Percentiles rank a stretch among this genome's conserved stretches.
These are phyloP conservation scores for Phytophthora ohioensis DNA, from an alignment of 352 stramenopile genomes.

Conservation along the genomic window DNA sequence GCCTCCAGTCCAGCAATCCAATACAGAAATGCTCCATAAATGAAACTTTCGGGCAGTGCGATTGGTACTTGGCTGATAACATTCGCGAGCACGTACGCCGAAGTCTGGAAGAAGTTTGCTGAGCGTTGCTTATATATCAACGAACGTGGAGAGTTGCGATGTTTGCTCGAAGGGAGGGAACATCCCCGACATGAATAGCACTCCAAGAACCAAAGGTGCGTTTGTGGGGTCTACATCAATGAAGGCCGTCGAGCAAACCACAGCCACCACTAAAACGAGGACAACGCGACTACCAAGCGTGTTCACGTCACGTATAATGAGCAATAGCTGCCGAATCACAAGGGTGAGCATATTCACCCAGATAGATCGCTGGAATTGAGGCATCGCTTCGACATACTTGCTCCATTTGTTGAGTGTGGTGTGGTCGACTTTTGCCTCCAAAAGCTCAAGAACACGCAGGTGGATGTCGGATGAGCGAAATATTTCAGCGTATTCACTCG, in stretches of 20 bases:
- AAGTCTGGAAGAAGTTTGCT: conserved; percentile 74
- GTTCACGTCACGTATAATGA: conserved; percentile 51
- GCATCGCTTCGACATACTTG: conserved; percentile 16
- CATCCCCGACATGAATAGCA: conserved; percentile 74
- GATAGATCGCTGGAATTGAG: conserved; percentile 18
- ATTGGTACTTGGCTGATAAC: conserved; percentile 41
- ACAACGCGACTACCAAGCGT: conserved; percentile 42
- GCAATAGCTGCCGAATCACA: conserved; percentile 49
- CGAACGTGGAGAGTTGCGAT: conserved; percentile 68
- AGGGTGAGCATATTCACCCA: conserved; percentile 20
- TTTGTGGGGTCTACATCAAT: conserved; percentile 34
- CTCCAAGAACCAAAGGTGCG: conserved; percentile 49
- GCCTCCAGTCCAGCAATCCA: conserved; percentile 42
- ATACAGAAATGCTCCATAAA: conserved; percentile 67
- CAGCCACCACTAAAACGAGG: conserved; percentile 39
- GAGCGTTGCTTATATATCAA: conserved; percentile 73
- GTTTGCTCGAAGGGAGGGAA: conserved; percentile 73
- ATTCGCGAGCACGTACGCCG: conserved; percentile 61
- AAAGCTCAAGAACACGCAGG: conserved; percentile 54
- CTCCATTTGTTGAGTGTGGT: conserved; percentile 57
- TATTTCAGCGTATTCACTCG: conserved; percentile 22
- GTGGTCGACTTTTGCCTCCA: conserved; percentile 89
- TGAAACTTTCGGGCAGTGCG: conserved; percentile 55
- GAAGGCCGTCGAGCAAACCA: conserved; percentile 40
- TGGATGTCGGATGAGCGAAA: conserved; percentile 13